Conservation (phyloP, 2,329 filamentous ascomycete genomes). For the Elsinoe arachidis region DNA sequence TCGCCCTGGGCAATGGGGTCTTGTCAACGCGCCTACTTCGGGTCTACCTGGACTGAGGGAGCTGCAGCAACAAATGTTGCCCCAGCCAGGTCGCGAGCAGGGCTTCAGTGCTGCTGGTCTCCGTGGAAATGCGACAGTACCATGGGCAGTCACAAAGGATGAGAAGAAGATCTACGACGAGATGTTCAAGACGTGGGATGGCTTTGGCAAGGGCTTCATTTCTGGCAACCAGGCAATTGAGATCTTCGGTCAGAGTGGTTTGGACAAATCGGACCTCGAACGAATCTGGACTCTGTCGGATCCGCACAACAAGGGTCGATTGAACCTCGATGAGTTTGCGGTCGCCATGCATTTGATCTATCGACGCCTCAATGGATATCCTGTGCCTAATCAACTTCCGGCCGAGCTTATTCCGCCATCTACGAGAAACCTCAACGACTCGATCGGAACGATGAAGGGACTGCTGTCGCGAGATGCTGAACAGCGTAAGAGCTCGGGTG, state of each 20-base stretch:
- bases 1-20: conserved; percentile 90
- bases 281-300: conserved; percentile 92
- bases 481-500: conserved; percentile 77
- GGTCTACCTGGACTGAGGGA: conserved; percentile 92
- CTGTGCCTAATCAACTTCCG: conserved; percentile 76
- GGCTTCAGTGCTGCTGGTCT: conserved; percentile 81
- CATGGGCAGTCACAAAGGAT: conserved; percentile 97
- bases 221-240: conserved; percentile 89
- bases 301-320: conserved; percentile 82
- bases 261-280: conserved; percentile 84
- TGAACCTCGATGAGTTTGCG: conserved; percentile 95
- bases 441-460: conserved; percentile 85
- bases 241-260: conserved; percentile 90
- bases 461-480: conserved; percentile 86
- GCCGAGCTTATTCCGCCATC: conserved; percentile 91
- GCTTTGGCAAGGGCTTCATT: conserved; percentile 84
- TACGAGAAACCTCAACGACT: conserved; percentile 84
- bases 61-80: conserved; percentile 92
- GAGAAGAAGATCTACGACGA: conserved; percentile 96
- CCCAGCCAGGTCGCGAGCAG: conserved; percentile 81
- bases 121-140: conserved; percentile 87
- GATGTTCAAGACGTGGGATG: conserved; percentile 94
- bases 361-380: conserved; percentile 90
- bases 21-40: conserved; percentile 84
- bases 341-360: conserved; percentile 99